phyloP scores from a whole-genome alignment of 2,329 filamentous ascomycete genomes.

The Incumbomyces lentus region DNA sequence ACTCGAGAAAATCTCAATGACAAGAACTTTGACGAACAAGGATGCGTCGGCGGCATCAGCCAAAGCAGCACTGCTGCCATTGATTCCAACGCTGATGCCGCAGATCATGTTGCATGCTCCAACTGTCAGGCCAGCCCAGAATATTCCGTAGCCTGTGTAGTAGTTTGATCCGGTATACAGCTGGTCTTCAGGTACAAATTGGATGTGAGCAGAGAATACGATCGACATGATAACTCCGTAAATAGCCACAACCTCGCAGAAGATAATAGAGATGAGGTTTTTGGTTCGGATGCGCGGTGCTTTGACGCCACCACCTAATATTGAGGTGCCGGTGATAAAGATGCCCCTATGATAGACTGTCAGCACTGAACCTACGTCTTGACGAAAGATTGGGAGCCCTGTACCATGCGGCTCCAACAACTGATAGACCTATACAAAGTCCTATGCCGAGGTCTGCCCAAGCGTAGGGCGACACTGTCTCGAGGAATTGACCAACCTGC shows the following conservation, averaged over 20 bases:
- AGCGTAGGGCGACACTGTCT: conserved; percentile 83
- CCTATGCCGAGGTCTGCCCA: conserved; percentile 88
- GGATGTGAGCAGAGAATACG: conserved; percentile 85
- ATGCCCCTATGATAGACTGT: conserved; percentile 63
- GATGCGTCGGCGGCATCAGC: conserved; percentile 88
- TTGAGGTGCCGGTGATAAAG: conserved; percentile 95
- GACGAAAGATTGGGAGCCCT: not conserved
- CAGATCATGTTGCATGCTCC: conserved; percentile 94
- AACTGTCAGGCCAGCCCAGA: conserved; percentile 91
- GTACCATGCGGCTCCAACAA: conserved; percentile 95
- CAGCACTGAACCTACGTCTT: no score
- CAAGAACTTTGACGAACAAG: conserved; percentile 97
- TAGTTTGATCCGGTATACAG: conserved; percentile 69
- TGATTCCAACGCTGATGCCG: conserved; percentile 93
- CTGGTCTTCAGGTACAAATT: conserved; percentile 51
- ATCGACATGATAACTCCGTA: conserved; percentile 99
- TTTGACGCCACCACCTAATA: conserved; percentile 91
- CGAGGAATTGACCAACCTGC: conserved; percentile 84
- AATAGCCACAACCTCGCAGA: conserved; percentile 98
- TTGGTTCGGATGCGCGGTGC: conserved; percentile 97
- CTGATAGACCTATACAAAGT: conserved; percentile 90
- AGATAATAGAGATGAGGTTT: conserved; percentile 99
- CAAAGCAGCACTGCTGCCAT: conserved; percentile 89
- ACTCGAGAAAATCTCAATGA: conserved; percentile 98
- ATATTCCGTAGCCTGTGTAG: conserved; percentile 90